These are phyloP conservation scores for Oryza meridionalis DNA, from an alignment of 176 grass and related monocot genomes.

Conservation along the genomic window DNA sequence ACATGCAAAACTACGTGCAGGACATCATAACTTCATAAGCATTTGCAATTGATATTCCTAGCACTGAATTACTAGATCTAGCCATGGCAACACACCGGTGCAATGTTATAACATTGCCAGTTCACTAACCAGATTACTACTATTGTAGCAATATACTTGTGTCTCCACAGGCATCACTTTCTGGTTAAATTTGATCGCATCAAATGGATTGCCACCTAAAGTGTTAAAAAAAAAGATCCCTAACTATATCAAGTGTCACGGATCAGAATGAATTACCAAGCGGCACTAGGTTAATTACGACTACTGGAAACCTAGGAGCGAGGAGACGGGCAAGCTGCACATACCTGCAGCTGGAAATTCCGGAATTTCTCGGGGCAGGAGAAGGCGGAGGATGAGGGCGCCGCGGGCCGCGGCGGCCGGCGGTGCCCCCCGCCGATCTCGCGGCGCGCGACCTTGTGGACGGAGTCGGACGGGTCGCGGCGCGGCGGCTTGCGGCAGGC, in stretches of 20 bases:
- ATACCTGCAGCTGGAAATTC: slow-evolving; percentile 64
- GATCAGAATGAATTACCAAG: not conserved
- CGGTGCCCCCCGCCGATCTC: slow-evolving; percentile 65
- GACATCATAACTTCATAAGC: not conserved
- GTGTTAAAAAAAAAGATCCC: not conserved
- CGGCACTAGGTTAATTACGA: not conserved
- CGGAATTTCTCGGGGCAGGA: slow-evolving; percentile 64
- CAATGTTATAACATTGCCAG: not conserved
- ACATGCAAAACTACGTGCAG: not conserved
- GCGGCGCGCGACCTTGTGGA: slow-evolving; percentile 54
- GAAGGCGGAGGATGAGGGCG: slow-evolving; percentile 45
- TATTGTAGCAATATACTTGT: not conserved
- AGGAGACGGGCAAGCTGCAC: not conserved
- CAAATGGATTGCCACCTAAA: not conserved
- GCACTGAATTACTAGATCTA: slow-evolving; percentile 13
- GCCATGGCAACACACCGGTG: not conserved
- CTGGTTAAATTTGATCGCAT: not conserved
- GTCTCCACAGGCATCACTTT: not conserved
- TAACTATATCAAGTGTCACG: not conserved
- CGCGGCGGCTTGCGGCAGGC: slow-evolving; percentile 39
- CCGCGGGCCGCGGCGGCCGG: slow-evolving; percentile 39
- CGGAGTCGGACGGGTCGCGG: slow-evolving; percentile 48
- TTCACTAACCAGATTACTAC: not conserved
- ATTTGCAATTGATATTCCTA: slow-evolving; percentile 1
- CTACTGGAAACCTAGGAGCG: not conserved